These are phyloP conservation scores for Salisapilia sapeloensis DNA, from an alignment of 352 stramenopile species.

Conservation along the genomic window DNA sequence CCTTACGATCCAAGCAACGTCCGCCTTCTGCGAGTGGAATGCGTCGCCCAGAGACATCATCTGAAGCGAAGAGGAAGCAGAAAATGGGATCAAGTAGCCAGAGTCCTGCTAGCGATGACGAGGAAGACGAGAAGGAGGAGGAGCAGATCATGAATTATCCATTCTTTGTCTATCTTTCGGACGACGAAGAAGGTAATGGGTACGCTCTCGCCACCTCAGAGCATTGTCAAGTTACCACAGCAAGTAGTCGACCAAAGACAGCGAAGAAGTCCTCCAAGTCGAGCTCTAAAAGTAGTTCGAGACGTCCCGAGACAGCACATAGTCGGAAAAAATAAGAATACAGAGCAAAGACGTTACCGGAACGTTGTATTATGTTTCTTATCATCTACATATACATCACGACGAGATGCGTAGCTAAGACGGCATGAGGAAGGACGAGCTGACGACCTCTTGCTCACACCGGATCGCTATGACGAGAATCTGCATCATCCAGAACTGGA, in stretches of 20 bases:
- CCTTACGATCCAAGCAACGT: constrained; percentile 31
- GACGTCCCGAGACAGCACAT: too few relatives aligned
- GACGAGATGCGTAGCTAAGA: too few relatives aligned
- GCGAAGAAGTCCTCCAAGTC: constrained; percentile 30
- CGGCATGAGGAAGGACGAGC: constrained; percentile 26
- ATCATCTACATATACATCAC: too few relatives aligned
- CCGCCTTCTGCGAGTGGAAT: constrained; percentile 52
- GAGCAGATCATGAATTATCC: constrained; percentile 53
- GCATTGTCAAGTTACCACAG: constrained; percentile 2
- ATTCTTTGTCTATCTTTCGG: constrained; percentile 73
- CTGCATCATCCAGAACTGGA: constrained; percentile 56
- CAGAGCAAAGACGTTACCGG: too few relatives aligned
- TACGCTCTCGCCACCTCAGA: constrained; percentile 36
- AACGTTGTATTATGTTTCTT: too few relatives aligned
- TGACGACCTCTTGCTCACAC: constrained; percentile 41
- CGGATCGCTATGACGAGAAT: constrained; percentile 45
- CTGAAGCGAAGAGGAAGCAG: constrained; percentile 33
- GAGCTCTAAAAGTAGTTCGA: too few relatives aligned
- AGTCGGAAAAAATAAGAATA: too few relatives aligned
- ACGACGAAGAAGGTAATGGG: constrained; percentile 63
- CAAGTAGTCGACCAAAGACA: constrained; percentile 24
- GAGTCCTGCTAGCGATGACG: constrained; percentile 12
- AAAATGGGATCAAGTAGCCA: constrained; percentile 1
- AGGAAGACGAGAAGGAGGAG: constrained; percentile 59
- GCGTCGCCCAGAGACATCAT: constrained; percentile 51